Evolutionary conservation across 2,329 filamentous ascomycete species (phyloP).

Genomic region (Calonectria ilicicola): DNA sequence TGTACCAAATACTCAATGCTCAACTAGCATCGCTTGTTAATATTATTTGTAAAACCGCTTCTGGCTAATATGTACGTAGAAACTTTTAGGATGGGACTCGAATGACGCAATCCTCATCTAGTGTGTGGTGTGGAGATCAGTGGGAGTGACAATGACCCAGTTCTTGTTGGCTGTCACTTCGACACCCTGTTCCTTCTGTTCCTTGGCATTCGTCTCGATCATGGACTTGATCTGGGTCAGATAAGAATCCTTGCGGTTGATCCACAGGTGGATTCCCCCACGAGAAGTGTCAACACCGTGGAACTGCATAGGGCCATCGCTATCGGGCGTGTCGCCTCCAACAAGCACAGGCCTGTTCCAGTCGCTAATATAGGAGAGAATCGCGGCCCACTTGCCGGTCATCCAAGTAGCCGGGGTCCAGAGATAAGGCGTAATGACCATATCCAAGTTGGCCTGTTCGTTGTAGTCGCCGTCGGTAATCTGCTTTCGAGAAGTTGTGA

Average conservation of each 20-base stretch:
- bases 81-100: not conserved
- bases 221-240: conserved; percentile 51
- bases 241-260: conserved; percentile 53
- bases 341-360: conserved; percentile 57
- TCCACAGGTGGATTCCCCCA: conserved; percentile 56
- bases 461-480: conserved; percentile 52
- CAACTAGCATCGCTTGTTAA: not conserved
- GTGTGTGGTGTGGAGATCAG: not conserved
- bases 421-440: conserved; percentile 54
- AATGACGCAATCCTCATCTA: not conserved
- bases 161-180: conserved; percentile 58
- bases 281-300: conserved; percentile 56
- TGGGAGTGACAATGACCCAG: conserved; percentile 53
- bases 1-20: too few species aligned
- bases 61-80: not conserved
- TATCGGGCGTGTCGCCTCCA: conserved; percentile 56
- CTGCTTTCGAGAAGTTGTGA: conserved; percentile 54
- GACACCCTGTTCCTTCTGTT: conserved; percentile 49
- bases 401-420: conserved; percentile 58
- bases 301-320: conserved; percentile 58
- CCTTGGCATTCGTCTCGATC: conserved; percentile 49
- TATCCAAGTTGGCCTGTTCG: conserved; percentile 51
- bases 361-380: conserved; percentile 55
- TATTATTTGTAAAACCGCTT: not conserved
- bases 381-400: conserved; percentile 57